These are phyloP conservation scores for Xylariales sp. DNA, from an alignment of 2,329 filamentous ascomycete genomes.

Conservation along the genomic window DNA sequence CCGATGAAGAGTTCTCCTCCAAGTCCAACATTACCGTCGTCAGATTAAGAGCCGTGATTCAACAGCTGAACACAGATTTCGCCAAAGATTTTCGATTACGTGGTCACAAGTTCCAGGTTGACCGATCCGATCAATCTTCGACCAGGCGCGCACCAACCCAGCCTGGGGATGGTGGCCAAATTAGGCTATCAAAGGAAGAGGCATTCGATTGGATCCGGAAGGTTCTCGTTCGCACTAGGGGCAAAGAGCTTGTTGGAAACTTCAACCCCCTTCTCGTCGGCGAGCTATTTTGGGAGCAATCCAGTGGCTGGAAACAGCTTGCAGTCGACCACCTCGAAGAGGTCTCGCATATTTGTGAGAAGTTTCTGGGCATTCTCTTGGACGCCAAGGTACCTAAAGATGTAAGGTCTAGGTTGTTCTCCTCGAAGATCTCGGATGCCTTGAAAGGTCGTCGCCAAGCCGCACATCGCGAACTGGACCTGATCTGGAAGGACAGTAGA, in stretches of 20 bases:
- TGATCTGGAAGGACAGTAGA: conserved; percentile 46
- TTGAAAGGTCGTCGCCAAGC: conserved; percentile 12
- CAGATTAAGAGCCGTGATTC: conserved; percentile 47
- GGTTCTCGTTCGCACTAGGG: conserved; percentile 39
- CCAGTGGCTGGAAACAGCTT: conserved; percentile 49
- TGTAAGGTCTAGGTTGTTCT: conserved; percentile 17
- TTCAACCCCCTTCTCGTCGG: conserved; percentile 54
- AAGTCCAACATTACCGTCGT: conserved; percentile 31
- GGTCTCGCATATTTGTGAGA: conserved; percentile 3
- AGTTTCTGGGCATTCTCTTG: conserved; percentile 16
- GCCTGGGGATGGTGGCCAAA: not conserved
- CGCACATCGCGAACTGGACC: conserved; percentile 44
- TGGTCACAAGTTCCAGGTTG: conserved; percentile 36
- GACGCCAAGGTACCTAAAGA: conserved; percentile 16
- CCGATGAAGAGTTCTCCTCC: conserved; percentile 35
- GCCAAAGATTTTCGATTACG: not conserved
- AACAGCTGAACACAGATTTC: conserved; percentile 8
- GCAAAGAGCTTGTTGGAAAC: conserved; percentile 53
- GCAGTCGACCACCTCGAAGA: conserved; percentile 40
- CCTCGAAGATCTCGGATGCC: conserved; percentile 7
- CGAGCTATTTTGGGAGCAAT: conserved; percentile 56
- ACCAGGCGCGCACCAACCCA: conserved; percentile 40
- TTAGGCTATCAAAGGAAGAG: conserved; percentile 13
- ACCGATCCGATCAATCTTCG: not conserved
- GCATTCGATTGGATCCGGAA: conserved; percentile 22